Evolutionary conservation across 352 stramenopile species (phyloP), one percentile per base, ranked within the genome.

Genomic region (Achlya hypogyna): DNA sequence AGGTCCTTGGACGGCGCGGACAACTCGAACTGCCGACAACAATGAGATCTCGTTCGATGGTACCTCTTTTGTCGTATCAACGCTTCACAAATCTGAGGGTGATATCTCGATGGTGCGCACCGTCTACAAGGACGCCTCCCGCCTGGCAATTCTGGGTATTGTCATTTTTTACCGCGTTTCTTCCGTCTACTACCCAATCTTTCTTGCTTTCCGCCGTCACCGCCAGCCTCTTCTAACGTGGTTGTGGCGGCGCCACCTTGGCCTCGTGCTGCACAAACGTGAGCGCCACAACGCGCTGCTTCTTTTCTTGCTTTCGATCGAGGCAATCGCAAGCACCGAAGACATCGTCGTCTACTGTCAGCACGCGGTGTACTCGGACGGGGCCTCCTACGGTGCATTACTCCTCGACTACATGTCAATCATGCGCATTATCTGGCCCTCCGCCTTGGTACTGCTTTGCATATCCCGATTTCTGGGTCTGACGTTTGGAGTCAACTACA

Each of bases 381-480:
- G 53, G 29, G 6, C 28, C 6, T 43, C 53, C 6, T 14, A 16
- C 28, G 6, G 62, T 18, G 6, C 14, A 8, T 12, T 62, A 6
- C 8, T 18, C 6, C 53, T 62, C 53, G 51, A 62, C 6, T 63
- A 63, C 54, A 63, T 63, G 54, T 53, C 29, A 1, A 63, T 63
- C 38, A 53, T 23, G 6, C 29, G 54, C 22, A 63, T 63, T n/a
- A 63, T 63, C 8, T 63, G 54, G 54, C 54, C 54, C 25, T 10
- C 14, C 38, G 29, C 54, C 14, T 63, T 63, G 2, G 2, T 63
- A 3, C 28, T 63, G 10, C 31, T 45, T 16, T 1, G 51, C 54
- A 1, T 45, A 3, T 54, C 54, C 2, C 54, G 31, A n/a, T 18
- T 63, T 18, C 51, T 63, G 12, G 25, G 53, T 12, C 20, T 42